Conservation (phyloP, 805 yeast species). For the Ogataea ramenticola region DNA sequence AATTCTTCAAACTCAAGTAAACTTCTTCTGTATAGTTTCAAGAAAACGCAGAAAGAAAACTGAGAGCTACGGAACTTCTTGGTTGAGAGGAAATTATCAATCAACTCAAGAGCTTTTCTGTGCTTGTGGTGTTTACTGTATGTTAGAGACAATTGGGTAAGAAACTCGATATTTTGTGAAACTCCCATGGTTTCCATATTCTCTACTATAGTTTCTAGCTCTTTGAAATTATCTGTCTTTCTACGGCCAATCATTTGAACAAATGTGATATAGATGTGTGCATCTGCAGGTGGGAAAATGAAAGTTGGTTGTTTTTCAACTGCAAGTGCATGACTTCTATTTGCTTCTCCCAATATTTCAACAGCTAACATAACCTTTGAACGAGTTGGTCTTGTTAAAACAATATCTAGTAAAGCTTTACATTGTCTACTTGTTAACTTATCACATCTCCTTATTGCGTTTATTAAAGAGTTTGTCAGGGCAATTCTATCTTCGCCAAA, state of each 20-base stretch:
- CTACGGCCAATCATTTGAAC: constrained; percentile 28
- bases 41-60: constrained; percentile 6
- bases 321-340: constrained; percentile 7
- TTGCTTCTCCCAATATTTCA: constrained; percentile 25
- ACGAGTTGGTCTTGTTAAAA: constrained; percentile 16
- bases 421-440: constrained; percentile 19
- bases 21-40: constrained; percentile 12
- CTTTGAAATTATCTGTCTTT: constrained; percentile 14
- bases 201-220: constrained; percentile 23
- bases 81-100: constrained; percentile 19
- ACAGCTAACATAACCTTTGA: constrained; percentile 21
- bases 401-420: constrained; percentile 14
- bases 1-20: constrained; percentile 1
- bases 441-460: constrained; percentile 15
- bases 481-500: neutral
- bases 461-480: constrained; percentile 5
- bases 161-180: constrained; percentile 26
- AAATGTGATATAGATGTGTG: constrained; percentile 35
- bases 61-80: neutral
- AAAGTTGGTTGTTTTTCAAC: constrained; percentile 8
- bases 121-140: constrained; percentile 23
- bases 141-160: constrained; percentile 30
- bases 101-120: constrained; percentile 24
- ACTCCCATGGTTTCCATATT: constrained; percentile 25
- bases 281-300: constrained; percentile 29